Evolutionary conservation across 768 basidiomycete species (phyloP).

Genomic region (Sarcodon sp.): DNA sequence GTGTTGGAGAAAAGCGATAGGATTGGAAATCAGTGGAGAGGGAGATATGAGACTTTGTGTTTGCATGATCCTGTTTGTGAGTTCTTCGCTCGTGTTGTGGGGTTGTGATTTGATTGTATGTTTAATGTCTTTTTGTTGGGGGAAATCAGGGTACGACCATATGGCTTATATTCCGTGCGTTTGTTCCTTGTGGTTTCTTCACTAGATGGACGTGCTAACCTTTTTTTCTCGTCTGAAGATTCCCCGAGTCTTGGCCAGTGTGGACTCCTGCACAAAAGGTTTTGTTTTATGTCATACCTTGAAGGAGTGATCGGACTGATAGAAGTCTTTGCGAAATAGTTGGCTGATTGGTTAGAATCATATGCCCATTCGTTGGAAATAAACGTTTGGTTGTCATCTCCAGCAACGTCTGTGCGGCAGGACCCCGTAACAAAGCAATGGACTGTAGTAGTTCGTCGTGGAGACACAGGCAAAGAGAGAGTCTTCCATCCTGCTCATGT

Average conservation of each 20-base stretch:
- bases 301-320: no score
- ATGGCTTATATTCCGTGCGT: conserved; percentile 41
- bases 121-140: background rate
- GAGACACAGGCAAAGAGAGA: conserved; percentile 20
- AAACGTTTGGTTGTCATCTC: conserved; percentile 45
- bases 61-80: conserved; percentile 20
- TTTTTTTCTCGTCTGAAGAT: conserved; percentile 14
- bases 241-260: conserved; percentile 16
- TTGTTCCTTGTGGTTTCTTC: background rate
- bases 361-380: conserved; percentile 50
- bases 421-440: conserved; percentile 13
- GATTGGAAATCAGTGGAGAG: conserved; percentile 50
- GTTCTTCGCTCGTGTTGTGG: conserved; percentile 1
- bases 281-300: no score
- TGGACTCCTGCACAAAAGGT: conserved; percentile 43
- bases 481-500: conserved; percentile 19
- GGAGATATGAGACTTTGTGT: conserved; percentile 24
- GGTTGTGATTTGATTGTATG: background rate
- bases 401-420: conserved; percentile 14
- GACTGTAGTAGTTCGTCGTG: conserved; percentile 11
- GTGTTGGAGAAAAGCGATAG: conserved; percentile 44
- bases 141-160: conserved; percentile 31
- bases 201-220: background rate
- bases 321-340: conserved; percentile 14
- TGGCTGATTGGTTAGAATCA: conserved; percentile 57